Evolutionary conservation across 768 basidiomycete species (phyloP).

Genomic region (Suillus clintonianus): DNA sequence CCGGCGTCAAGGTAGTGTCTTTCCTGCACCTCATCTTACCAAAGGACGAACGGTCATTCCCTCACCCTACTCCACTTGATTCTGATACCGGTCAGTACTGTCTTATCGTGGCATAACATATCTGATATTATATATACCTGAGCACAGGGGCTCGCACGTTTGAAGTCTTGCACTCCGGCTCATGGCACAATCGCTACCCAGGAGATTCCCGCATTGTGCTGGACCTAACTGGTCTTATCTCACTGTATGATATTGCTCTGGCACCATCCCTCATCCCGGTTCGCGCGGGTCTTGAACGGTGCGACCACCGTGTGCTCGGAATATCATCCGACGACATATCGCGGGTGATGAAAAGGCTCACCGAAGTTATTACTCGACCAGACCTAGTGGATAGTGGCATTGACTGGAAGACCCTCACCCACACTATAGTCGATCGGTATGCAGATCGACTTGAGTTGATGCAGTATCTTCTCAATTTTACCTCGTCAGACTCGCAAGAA

Average conservation of each 20-base stretch:
- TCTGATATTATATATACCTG: background rate
- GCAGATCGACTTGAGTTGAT: conserved; percentile 43
- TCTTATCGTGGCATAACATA: background rate
- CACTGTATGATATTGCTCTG: conserved; percentile 29
- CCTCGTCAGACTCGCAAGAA: conserved; percentile 10
- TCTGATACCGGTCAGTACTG: background rate
- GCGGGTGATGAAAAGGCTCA: conserved; percentile 6
- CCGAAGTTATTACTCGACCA: conserved; percentile 3
- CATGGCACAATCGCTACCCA: conserved; percentile 26
- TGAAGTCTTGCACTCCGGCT: conserved; percentile 19
- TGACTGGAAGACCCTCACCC: conserved; percentile 44
- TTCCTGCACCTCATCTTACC: conserved; percentile 33
- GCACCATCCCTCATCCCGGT: conserved; percentile 17
- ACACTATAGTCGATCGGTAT: conserved; percentile 43
- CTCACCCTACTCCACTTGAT: background rate
- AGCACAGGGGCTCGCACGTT: background rate
- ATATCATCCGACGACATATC: conserved; percentile 15
- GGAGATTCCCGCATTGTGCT: conserved; percentile 28
- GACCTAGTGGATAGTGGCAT: conserved; percentile 28
- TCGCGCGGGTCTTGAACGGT: conserved; percentile 16
- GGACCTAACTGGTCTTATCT: conserved; percentile 19
- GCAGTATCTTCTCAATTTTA: conserved; percentile 35
- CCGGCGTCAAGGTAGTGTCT: conserved; percentile 41
- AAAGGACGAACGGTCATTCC: background rate
- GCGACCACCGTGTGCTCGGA: conserved; percentile 18